Evolutionary conservation across 2,329 filamentous ascomycete species (phyloP), one percentile per base, ranked within the genome.

Genomic region (Fusarium sterilihyphosum): DNA sequence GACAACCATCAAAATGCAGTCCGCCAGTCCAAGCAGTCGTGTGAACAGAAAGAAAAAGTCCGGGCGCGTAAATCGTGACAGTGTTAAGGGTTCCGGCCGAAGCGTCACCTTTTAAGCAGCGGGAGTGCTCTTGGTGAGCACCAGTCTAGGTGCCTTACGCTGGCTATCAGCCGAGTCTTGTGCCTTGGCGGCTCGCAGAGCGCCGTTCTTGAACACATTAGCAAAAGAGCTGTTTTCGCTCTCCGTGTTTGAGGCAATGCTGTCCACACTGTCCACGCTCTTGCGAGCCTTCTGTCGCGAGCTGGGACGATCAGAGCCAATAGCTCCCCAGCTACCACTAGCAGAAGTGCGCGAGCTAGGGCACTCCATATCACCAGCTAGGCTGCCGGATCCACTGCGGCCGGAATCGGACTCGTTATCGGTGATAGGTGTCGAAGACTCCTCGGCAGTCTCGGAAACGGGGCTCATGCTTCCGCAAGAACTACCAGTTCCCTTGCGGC

Each of bases 101-200:
- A 71, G 76, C 72, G 58, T 77, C 70, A 77, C 75, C 75, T 75
- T 58, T 54, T 70, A 77, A 73, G 71, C 76, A 71, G 69, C 64
- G 22, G 73, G 54, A 9, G 65, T 78, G 71, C 60, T 77, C 82
- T 92, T 95, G 76, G 93, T 95, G 76, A 98, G 89, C 76, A 98
- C 93, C 80, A 98, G 90, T 88, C 95, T 92, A 61, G 94, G 93
- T 77, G 93, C 93, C 87, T 92, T 95, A 84, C 94, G 94, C 84
- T 94, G 91, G 67, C 88, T 87, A 73, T 89, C 88, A 59, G 84
- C 83, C 47, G 85, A 85, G 78, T 91, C 87, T 73, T 89, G 83
- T 43, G 79, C 83, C 81, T 91, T 88, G 84, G 86, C 82, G 54
- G 84, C 82, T 80, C 86, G 82, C 81, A 87, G 83, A 77, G 85